Evolutionary conservation across 441 rosid species (phyloP).

Genomic region (Melianthus villosus): DNA sequence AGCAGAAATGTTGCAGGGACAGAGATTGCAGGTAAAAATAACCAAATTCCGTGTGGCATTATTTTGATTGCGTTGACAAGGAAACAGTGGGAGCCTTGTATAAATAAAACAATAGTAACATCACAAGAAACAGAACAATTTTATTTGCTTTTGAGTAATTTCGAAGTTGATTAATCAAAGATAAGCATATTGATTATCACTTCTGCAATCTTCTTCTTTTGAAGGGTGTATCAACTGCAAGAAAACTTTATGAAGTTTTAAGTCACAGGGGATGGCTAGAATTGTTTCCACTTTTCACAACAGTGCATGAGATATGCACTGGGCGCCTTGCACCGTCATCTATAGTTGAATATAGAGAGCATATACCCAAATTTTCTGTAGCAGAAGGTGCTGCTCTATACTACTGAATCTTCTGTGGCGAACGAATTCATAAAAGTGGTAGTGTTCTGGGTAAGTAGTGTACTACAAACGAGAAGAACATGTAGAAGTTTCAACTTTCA

Average conservation of each 20-base stretch:
- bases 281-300: conserved; percentile 68
- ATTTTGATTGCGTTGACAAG: too few species aligned
- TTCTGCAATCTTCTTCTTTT: too few species aligned
- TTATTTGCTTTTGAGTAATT: too few species aligned
- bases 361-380: conserved; percentile 30
- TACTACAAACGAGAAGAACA: too few species aligned
- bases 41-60: background rate
- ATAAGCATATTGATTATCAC: too few species aligned
- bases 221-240: conserved; percentile 86
- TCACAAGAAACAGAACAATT: too few species aligned
- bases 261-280: conserved; percentile 72
- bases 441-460: too few species aligned
- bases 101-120: too few species aligned
- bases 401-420: conserved; percentile 11
- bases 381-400: conserved; percentile 21
- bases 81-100: too few species aligned
- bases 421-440: too few species aligned
- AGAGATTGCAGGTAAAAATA: conserved; percentile 64
- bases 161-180: too few species aligned
- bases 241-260: conserved; percentile 69
- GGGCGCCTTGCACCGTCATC: conserved; percentile 79
- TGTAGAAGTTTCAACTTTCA: too few species aligned
- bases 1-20: conserved; percentile 87
- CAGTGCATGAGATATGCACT: conserved; percentile 60
- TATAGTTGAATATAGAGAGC: conserved; percentile 62